A percentile compares a stretch with the other conserved stretches of the same genome.
Conservation (phyloP, 768 basidiomycete genomes). For the Naematelia encephala region DNA sequence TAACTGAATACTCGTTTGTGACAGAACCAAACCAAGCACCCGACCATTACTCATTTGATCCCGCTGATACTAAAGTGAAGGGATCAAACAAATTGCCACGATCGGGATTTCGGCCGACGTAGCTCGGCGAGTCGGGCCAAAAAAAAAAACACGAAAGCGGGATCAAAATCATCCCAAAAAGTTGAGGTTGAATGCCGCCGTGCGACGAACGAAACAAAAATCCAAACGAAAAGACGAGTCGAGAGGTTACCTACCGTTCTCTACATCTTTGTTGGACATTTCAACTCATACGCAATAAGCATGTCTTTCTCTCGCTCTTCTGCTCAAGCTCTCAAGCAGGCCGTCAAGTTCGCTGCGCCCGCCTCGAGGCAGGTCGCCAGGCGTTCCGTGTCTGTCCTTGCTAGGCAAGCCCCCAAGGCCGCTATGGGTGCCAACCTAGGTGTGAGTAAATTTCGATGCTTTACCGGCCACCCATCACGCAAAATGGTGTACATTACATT, state of each 20-base stretch:
- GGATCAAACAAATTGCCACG: background rate
- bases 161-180: background rate
- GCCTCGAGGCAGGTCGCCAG: slow-evolving; percentile 35
- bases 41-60: too few species aligned
- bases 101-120: background rate
- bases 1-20: too few species aligned
- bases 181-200: background rate
- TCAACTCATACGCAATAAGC: slow-evolving; percentile 25
- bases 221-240: background rate
- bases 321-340: slow-evolving; percentile 44
- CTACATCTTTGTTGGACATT: background rate
- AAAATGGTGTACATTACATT: too few species aligned
- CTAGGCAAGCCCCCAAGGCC: slow-evolving; percentile 41
- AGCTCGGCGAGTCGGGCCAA: background rate
- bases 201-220: background rate
- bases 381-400: slow-evolving; percentile 49
- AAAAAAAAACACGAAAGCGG: background rate
- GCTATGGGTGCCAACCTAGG: slow-evolving; percentile 33
- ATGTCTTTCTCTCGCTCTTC: slow-evolving; percentile 50
- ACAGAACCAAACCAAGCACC: too few species aligned
- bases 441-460: slow-evolving; percentile 31
- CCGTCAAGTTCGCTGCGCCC: slow-evolving; percentile 39
- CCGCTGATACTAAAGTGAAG: background rate
- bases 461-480: too few species aligned
- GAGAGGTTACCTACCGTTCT: background rate